Conservation (phyloP, 2,329 filamentous ascomycete species). For the Bipolaris victoriae region DNA sequence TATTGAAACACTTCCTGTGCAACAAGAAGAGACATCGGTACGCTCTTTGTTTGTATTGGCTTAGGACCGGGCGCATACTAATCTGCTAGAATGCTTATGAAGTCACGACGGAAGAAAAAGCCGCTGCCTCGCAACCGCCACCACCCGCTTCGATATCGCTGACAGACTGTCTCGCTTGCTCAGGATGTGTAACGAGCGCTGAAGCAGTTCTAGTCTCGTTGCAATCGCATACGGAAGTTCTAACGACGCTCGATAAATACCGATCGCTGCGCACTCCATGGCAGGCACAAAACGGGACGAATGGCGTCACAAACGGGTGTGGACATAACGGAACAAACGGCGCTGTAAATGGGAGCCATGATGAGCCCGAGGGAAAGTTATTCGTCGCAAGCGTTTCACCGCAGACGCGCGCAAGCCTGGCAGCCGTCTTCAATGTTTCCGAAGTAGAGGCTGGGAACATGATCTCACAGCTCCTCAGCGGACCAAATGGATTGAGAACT, state of each 20-base stretch:
- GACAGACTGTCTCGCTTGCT: constrained; percentile 96
- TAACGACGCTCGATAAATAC: constrained; percentile 75
- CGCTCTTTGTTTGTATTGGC: constrained; percentile 15
- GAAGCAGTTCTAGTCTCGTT: constrained; percentile 96
- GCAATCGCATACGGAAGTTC: constrained; percentile 90
- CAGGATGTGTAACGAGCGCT: constrained; percentile 95
- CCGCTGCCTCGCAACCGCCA: constrained; percentile 60
- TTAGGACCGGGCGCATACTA: constrained; percentile 32
- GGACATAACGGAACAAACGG: too few species aligned
- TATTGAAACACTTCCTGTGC: constrained; percentile 81
- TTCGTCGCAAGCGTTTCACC: constrained; percentile 94
- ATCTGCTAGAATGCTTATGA: constrained; percentile 68
- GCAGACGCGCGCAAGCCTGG: constrained; percentile 86
- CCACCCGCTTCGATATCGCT: constrained; percentile 90
- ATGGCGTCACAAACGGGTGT: constrained; percentile 14
- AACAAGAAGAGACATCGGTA: constrained; percentile 57
- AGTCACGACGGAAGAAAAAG: constrained; percentile 90
- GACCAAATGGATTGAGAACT: constrained; percentile 69
- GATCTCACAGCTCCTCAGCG: constrained; percentile 79
- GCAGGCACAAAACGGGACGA: constrained; percentile 37
- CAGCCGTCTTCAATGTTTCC: constrained; percentile 78
- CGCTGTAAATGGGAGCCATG: constrained; percentile 20
- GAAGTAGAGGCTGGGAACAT: constrained; percentile 78
- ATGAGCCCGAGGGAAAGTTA: constrained; percentile 64
- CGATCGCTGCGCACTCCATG: constrained; percentile 51